Evolutionary conservation across 805 yeast genomes (phyloP).

Genomic region (Kockiozyma suomiensis): DNA sequence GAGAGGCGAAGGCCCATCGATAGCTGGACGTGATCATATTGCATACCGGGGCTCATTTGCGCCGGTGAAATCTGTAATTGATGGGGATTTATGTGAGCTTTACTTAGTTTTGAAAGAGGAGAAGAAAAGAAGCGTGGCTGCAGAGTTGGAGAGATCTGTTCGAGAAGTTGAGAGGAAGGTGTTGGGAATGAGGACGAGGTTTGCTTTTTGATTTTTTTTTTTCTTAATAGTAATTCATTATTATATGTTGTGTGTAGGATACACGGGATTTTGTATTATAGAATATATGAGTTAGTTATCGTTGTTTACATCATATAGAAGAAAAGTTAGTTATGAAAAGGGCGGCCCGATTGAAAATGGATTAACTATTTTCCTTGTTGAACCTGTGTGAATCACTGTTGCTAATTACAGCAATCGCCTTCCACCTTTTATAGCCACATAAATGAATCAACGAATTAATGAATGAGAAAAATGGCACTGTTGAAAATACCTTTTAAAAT

Average conservation of each 20-base stretch:
- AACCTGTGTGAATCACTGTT: no score
- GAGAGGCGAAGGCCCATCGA: conserved; percentile 34
- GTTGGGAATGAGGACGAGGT: conserved; percentile 39
- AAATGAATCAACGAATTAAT: background rate
- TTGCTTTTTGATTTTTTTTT: conserved; percentile 25
- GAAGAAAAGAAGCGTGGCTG: conserved; percentile 39
- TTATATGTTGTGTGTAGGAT: background rate
- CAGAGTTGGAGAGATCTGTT: conserved; percentile 40
- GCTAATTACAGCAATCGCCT: no score
- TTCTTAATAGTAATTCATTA: background rate
- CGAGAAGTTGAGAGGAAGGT: conserved; percentile 41
- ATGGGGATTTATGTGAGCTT: conserved; percentile 82
- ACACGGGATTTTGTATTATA: background rate
- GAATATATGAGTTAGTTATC: no score
- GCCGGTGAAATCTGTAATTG: conserved; percentile 76
- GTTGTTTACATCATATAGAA: no score
- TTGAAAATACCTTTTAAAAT: no score
- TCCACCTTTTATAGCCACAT: no score
- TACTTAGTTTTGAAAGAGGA: conserved; percentile 43
- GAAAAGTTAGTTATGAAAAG: no score
- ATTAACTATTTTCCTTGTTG: no score
- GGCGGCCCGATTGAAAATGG: background rate
- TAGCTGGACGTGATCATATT: conserved; percentile 69
- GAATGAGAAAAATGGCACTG: no score
- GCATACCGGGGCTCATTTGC: conserved; percentile 76